Conservation (phyloP, 202 grass and related monocot species). For the Schoenoplectus tabernaemontani region DNA sequence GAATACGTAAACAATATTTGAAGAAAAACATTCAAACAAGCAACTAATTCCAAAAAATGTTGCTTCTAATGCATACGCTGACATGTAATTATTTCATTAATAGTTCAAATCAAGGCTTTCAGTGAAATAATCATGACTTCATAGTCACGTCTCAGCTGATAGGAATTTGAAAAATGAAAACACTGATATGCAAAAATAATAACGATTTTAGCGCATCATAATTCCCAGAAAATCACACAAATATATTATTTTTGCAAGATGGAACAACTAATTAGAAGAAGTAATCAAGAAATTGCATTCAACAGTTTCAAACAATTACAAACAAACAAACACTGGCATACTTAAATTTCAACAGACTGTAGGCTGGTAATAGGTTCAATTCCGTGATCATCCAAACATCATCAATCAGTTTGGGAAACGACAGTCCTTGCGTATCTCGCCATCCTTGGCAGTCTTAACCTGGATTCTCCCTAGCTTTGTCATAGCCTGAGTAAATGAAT, state of each 20-base stretch:
- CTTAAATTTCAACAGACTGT: not conserved
- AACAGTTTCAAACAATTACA: not conserved
- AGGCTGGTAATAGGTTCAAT: not conserved
- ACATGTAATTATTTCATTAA: not conserved
- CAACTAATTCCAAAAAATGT: not conserved
- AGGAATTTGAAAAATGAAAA: not conserved
- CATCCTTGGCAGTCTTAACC: constrained; percentile 43
- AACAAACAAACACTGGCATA: not conserved
- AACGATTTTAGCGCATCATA: not conserved
- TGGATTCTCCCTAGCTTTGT: constrained; percentile 48
- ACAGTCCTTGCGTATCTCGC: constrained; percentile 60
- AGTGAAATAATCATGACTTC: too few species aligned
- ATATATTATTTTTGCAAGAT: not conserved
- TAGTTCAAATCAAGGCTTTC: not conserved
- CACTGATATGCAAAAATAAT: not conserved
- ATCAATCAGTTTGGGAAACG: constrained; percentile 14
- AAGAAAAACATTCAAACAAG: not conserved
- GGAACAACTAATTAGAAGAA: not conserved
- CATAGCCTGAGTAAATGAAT: constrained; percentile 33
- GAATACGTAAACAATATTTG: not conserved
- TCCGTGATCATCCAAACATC: not conserved
- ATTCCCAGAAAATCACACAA: not conserved
- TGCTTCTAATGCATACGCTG: not conserved
- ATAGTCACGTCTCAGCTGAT: not conserved
- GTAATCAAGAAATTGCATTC: not conserved